Evolutionary conservation across 1,139 yeast species (phyloP), one percentile per base, ranked within the genome.

Genomic region (Magnusiomyces fungicola): DNA sequence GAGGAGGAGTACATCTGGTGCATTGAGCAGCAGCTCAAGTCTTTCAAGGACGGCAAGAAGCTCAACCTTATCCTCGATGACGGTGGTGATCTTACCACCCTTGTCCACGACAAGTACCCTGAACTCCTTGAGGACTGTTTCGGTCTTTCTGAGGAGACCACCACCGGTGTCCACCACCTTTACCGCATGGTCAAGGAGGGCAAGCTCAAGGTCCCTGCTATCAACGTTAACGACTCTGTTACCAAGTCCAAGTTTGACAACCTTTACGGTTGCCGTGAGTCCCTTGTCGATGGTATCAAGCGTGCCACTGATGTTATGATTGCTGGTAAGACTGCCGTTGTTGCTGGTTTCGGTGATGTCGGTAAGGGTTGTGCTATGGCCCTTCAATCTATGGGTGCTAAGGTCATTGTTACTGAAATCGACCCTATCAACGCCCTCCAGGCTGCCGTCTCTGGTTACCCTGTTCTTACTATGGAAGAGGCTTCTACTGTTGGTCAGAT

Each of bases 351-450:
- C 79, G 99, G 99, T 82, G 99, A 92, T 72, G 99, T 92, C 68
- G 99, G 99, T 79, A 92, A 92, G 80, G 99, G 99, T 74, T 92
- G 98, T 80, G 97, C 97, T 70, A 85, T 90, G 87, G 97, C 99
- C 63, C 83, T 94, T 68, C 87, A 90, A 76, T 92, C 95, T 69
- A 90, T 92, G 97, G 99, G 99, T 78, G 97, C 99, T 60, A 87
- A 97, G 74, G 99, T 92, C 64, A 80, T 94, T 61, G 87, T 92
- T 68, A 85, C 98, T 62, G 99, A 92, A 79, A 80, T 92, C 66
- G 99, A 92, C 74, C 99, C 99, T 69, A 92, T 92, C 76, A 92
- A 92, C 73, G 99, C 99, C 65, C 81, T 92, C 67, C 99, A 92
- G 79, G 99, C 98, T 63, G 97, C 98, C 64, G 97, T 94, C 71